Evolutionary conservation across 2,329 filamentous ascomycete genomes (phyloP).

Genomic region (Scleromitrula shiraiana): DNA sequence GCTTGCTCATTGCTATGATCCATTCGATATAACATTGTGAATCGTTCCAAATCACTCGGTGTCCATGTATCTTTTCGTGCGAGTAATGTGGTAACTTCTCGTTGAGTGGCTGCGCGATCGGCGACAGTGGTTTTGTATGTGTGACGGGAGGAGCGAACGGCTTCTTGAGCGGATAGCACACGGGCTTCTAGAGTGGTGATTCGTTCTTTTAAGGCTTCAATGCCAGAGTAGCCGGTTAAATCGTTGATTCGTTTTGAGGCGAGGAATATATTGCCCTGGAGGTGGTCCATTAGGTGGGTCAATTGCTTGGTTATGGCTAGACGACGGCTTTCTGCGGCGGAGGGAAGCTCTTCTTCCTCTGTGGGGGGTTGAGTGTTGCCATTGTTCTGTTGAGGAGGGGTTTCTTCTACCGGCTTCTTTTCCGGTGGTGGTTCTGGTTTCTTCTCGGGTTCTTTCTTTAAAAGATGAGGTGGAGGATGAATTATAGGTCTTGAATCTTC

Average conservation of each 20-base stretch:
- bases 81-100: conserved; percentile 88
- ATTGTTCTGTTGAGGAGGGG: background rate
- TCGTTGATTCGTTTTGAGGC: conserved; percentile 88
- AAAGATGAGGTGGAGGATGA: conserved; percentile 1
- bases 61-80: conserved; percentile 93
- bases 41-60: conserved; percentile 79
- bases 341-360: conserved; percentile 35
- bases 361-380: conserved; percentile 4
- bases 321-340: conserved; percentile 38
- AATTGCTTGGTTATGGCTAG: conserved; percentile 42
- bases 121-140: conserved; percentile 78
- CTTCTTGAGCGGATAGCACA: conserved; percentile 51
- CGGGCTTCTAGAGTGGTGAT: conserved; percentile 61
- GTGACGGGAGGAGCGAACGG: conserved; percentile 63
- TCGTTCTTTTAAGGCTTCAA: conserved; percentile 73
- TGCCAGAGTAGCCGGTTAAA: conserved; percentile 86
- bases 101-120: conserved; percentile 79
- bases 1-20: conserved; percentile 90
- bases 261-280: conserved; percentile 76
- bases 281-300: conserved; percentile 73
- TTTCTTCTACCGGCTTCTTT: background rate
- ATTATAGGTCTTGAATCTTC: background rate
- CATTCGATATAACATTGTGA: conserved; percentile 83
- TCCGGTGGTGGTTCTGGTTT: conserved; percentile 7
- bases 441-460: background rate